These are phyloP conservation scores for Cercospora berteroae DNA, from an alignment of 2,329 filamentous ascomycete species.

Conservation along the genomic window DNA sequence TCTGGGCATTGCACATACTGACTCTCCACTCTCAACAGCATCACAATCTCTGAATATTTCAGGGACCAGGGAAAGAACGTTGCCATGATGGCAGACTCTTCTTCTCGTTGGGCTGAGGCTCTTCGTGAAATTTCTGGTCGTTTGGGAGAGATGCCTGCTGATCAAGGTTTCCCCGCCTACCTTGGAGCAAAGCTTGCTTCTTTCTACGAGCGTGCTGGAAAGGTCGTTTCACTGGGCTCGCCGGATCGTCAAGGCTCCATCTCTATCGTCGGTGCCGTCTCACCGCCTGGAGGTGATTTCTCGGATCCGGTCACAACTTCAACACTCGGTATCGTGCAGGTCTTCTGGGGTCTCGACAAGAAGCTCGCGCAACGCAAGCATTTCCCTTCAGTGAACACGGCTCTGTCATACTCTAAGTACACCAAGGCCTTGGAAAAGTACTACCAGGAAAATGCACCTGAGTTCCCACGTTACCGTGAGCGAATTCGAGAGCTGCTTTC, in stretches of 20 bases:
- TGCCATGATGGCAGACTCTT: conserved; percentile 99
- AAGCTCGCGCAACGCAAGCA: conserved; percentile 98
- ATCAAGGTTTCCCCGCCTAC: conserved; percentile 99
- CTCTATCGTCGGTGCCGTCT: conserved; percentile 96
- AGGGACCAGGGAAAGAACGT: conserved; percentile 95
- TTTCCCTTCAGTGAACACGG: conserved; percentile 97
- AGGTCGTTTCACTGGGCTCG: conserved; percentile 79
- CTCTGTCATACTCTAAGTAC: conserved; percentile 95
- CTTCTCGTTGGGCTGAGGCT: conserved; percentile 97
- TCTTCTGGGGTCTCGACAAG: conserved; percentile 99
- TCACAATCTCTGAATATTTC: conserved; percentile 90
- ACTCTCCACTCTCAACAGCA: conserved; percentile 39
- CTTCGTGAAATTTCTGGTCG: conserved; percentile 98
- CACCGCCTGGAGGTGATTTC: conserved; percentile 97
- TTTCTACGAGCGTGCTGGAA: conserved; percentile 98
- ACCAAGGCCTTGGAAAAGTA: conserved; percentile 82
- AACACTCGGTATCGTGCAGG: conserved; percentile 95
- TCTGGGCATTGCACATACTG: neutral
- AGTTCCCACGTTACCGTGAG: conserved; percentile 89
- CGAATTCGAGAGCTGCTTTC: conserved; percentile 91
- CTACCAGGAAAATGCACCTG: conserved; percentile 90
- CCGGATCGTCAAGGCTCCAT: conserved; percentile 88
- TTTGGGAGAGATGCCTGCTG: conserved; percentile 98
- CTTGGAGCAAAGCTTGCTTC: conserved; percentile 94
- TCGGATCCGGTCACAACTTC: conserved; percentile 94